phyloP scores from a whole-genome alignment of 257 asterid genomes.

The Penstemon eatonii region DNA sequence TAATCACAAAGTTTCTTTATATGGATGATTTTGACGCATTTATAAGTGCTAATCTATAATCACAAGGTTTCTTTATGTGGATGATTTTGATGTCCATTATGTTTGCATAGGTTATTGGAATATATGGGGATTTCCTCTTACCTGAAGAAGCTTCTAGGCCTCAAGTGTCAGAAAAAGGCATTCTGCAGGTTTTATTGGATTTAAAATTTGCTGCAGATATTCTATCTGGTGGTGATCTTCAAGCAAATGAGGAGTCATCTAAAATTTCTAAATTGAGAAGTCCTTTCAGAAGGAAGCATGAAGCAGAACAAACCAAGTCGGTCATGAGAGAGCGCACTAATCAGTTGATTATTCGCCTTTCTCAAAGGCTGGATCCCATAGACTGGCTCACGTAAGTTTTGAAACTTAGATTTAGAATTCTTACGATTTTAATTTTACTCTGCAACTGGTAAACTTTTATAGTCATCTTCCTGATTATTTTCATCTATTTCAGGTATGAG shows the following conservation, averaged over 20 bases:
- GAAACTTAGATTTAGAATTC: constrained; percentile 12
- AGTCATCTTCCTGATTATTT: constrained; percentile 29
- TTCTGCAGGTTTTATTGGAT: constrained; percentile 85
- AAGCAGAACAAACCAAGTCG: constrained; percentile 51
- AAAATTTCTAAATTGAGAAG: constrained; percentile 49
- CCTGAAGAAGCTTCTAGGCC: constrained; percentile 48
- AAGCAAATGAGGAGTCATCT: constrained; percentile 49
- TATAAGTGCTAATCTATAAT: neutral
- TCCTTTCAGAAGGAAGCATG: constrained; percentile 77
- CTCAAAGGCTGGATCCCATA: constrained; percentile 87
- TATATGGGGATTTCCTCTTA: constrained; percentile 71
- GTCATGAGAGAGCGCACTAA: constrained; percentile 54
- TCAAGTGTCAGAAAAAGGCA: constrained; percentile 83
- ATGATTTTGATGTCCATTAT: constrained; percentile 27
- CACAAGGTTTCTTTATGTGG: constrained; percentile 15
- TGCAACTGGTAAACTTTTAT: neutral
- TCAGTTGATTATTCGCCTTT: constrained; percentile 57
- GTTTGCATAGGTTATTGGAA: constrained; percentile 59
- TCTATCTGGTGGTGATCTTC: constrained; percentile 72
- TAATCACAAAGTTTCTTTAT: constrained; percentile 16
- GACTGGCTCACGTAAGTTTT: constrained; percentile 98
- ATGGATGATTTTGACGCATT: constrained; percentile 19
- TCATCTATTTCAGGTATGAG: constrained; percentile 68
- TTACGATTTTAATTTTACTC: neutral
- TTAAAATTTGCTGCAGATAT: constrained; percentile 80